A percentile compares a stretch with the other conserved stretches of the same genome.
These are phyloP conservation scores for Emmonsia crescens DNA, from an alignment of 2,329 filamentous ascomycete genomes.

Conservation along the genomic window DNA sequence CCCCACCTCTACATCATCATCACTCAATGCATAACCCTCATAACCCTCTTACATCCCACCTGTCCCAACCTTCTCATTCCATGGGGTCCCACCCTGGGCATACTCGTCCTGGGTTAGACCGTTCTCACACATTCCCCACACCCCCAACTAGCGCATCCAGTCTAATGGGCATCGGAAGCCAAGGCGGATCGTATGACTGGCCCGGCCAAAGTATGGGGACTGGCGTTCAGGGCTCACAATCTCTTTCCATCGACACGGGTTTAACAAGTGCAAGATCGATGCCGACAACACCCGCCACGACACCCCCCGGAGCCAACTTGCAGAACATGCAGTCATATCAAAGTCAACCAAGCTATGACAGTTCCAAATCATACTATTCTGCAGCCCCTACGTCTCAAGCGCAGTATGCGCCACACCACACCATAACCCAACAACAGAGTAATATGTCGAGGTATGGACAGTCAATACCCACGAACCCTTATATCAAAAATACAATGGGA, in stretches of 20 bases:
- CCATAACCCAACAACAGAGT: slow-evolving; percentile 49
- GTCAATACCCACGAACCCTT: slow-evolving; percentile 44
- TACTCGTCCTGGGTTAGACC: slow-evolving; percentile 63
- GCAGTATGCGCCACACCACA: slow-evolving; percentile 55
- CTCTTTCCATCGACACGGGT: slow-evolving; percentile 70
- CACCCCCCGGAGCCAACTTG: slow-evolving; percentile 66
- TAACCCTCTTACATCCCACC: slow-evolving; percentile 43
- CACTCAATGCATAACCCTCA: slow-evolving; percentile 53
- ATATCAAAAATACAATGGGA: slow-evolving; percentile 81
- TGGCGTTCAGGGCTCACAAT: slow-evolving; percentile 51
- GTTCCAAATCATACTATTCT: slow-evolving; percentile 67
- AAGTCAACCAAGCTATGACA: slow-evolving; percentile 61
- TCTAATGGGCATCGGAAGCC: slow-evolving; percentile 63
- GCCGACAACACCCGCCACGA: slow-evolving; percentile 82
- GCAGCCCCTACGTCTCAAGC: slow-evolving; percentile 54
- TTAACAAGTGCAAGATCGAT: slow-evolving; percentile 73
- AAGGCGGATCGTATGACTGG: slow-evolving; percentile 72
- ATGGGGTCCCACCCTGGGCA: slow-evolving; percentile 50
- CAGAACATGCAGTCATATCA: slow-evolving; percentile 73
- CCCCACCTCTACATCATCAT: slow-evolving; percentile 50
- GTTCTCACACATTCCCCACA: slow-evolving; percentile 86
- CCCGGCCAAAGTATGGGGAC: slow-evolving; percentile 52
- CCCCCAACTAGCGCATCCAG: slow-evolving; percentile 88
- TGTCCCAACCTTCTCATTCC: slow-evolving; percentile 50
- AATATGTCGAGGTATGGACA: slow-evolving; percentile 59